These are phyloP conservation scores for Sanghuangporus weigelae DNA, from an alignment of 1,284 basidiomycete genomes.

Conservation along the genomic window DNA sequence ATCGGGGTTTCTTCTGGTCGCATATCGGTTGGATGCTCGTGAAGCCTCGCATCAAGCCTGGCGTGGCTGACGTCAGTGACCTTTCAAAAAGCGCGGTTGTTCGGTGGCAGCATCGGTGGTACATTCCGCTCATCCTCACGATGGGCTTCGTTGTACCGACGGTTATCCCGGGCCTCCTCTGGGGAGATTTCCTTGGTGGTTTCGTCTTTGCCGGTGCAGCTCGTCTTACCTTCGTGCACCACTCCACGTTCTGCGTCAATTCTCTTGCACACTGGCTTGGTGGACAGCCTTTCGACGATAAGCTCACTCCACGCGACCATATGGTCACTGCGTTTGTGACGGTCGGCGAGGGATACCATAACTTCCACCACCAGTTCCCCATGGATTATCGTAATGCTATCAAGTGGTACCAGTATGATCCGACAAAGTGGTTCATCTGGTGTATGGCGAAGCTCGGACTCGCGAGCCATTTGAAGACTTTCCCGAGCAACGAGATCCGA, in stretches of 20 bases:
- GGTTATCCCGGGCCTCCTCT: constrained; percentile 69
- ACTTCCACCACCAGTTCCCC: constrained; percentile 94
- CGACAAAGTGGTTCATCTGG: constrained; percentile 91
- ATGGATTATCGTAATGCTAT: constrained; percentile 94
- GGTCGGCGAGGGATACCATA: constrained; percentile 93
- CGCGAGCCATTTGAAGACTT: constrained; percentile 77
- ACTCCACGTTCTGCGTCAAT: constrained; percentile 95
- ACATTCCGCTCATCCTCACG: constrained; percentile 63
- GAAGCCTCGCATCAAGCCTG: constrained; percentile 84
- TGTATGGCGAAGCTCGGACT: constrained; percentile 60
- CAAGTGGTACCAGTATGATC: constrained; percentile 89
- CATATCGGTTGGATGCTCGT: constrained; percentile 94
- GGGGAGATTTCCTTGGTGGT: constrained; percentile 84
- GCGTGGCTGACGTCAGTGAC: constrained; percentile 86
- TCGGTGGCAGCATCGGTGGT: constrained; percentile 85
- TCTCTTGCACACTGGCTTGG: constrained; percentile 94
- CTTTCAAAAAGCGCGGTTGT: constrained; percentile 74
- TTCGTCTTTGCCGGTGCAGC: constrained; percentile 84
- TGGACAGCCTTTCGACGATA: constrained; percentile 90
- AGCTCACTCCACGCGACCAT: constrained; percentile 89
- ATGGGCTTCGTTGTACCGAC: constrained; percentile 78
- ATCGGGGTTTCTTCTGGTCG: constrained; percentile 74
- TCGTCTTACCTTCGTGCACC: constrained; percentile 83
- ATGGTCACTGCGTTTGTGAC: constrained; percentile 84
- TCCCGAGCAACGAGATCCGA: constrained; percentile 90